These are phyloP conservation scores for Thermochaetoides thermophila DNA, from an alignment of 495 filamentous ascomycete genomes.

Conservation along the genomic window DNA sequence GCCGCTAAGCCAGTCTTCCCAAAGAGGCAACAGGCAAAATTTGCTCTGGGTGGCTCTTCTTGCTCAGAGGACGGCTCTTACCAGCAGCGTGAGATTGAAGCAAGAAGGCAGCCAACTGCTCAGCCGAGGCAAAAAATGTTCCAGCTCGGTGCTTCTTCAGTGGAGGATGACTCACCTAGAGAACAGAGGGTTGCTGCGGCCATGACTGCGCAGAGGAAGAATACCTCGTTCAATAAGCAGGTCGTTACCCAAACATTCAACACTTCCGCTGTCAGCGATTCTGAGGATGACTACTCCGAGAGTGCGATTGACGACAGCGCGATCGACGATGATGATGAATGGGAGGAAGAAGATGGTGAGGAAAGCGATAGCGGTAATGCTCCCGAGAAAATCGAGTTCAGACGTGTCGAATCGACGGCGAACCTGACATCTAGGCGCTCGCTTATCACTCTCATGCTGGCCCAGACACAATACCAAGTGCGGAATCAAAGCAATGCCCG, in stretches of 20 bases:
- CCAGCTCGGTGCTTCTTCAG: constrained; percentile 67
- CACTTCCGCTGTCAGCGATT: constrained; percentile 45
- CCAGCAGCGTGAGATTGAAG: constrained; percentile 29
- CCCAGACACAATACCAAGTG: too few relatives aligned
- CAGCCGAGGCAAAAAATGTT: constrained; percentile 60
- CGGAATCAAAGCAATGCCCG: too few relatives aligned
- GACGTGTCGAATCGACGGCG: constrained; percentile 76
- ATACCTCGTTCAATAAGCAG: constrained; percentile 72
- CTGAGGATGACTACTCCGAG: constrained; percentile 52
- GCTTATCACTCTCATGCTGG: constrained; percentile 78
- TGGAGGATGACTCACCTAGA: constrained; percentile 68
- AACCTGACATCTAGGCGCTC: constrained; percentile 78
- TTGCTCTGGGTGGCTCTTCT: constrained; percentile 41
- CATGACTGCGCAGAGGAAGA: constrained; percentile 46
- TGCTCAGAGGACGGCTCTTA: constrained; percentile 30
- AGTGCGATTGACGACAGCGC: constrained; percentile 72
- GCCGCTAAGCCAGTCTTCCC: constrained; percentile 32
- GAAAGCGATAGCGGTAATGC: constrained; percentile 70
- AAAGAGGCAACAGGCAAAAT: constrained; percentile 36
- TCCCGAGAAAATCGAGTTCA: constrained; percentile 67
- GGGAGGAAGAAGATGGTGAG: constrained; percentile 84
- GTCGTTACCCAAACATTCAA: constrained; percentile 51
- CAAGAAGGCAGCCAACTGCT: constrained; percentile 33
- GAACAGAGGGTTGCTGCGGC: constrained; percentile 40
- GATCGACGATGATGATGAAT: constrained; percentile 80